phyloP scores from a whole-genome alignment of 306 rosid genomes.

The Corylus heterophylla region DNA sequence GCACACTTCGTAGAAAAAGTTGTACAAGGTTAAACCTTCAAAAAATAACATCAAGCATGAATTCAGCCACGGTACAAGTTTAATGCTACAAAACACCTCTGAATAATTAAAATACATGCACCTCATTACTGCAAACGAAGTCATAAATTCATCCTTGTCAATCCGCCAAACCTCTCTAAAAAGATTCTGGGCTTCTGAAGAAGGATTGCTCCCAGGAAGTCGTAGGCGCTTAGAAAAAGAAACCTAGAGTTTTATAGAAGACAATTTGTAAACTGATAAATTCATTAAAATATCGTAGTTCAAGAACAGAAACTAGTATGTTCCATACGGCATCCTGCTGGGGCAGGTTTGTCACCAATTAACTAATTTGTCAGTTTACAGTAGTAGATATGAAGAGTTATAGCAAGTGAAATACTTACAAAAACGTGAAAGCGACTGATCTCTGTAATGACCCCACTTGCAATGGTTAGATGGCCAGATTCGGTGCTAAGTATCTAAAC shows the following conservation, averaged over 20 bases:
- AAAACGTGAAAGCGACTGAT: constrained; percentile 62
- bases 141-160: constrained; percentile 74
- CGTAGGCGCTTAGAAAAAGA: constrained; percentile 77
- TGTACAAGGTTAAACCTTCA: constrained; percentile 85
- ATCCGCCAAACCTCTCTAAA: constrained; percentile 75
- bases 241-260: constrained; percentile 50
- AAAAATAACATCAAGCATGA: constrained; percentile 33
- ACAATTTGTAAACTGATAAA: constrained; percentile 12
- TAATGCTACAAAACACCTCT: background rate
- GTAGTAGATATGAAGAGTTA: constrained; percentile 6
- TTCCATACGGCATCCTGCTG: background rate
- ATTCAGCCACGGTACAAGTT: constrained; percentile 14
- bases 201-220: constrained; percentile 60
- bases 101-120: constrained; percentile 25
- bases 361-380: constrained; percentile 1
- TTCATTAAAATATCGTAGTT: constrained; percentile 12
- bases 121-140: constrained; percentile 91
- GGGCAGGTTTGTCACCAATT: background rate
- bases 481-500: constrained; percentile 74
- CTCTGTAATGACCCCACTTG: constrained; percentile 75
- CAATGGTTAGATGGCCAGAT: constrained; percentile 60
- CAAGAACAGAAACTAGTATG: constrained; percentile 16
- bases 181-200: constrained; percentile 61
- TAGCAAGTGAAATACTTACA: constrained; percentile 51
- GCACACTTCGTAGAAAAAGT: constrained; percentile 66